Conservation (phyloP, 2,329 filamentous ascomycete species). For the Leptosphaerulina australis region DNA sequence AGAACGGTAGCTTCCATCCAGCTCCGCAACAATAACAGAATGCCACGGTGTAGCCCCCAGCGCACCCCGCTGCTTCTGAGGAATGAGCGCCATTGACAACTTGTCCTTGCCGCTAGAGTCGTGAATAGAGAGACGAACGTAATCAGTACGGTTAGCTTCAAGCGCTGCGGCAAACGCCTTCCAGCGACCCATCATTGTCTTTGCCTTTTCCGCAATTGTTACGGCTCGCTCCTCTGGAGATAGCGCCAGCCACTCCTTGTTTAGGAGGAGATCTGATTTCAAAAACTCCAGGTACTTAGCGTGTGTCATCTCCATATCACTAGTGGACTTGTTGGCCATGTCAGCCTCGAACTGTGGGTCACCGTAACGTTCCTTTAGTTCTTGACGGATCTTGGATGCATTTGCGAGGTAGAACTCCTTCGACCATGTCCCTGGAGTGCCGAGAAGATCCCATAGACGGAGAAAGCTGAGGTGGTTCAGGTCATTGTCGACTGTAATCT, state of each 20-base stretch:
- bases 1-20: conserved; percentile 30
- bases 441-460: conserved; percentile 29
- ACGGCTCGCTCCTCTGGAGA: conserved; percentile 25
- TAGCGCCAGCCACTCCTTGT: conserved; percentile 24
- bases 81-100: conserved; percentile 38
- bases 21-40: conserved; percentile 26
- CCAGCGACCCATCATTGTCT: conserved; percentile 41
- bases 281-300: conserved; percentile 38
- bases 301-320: conserved; percentile 38
- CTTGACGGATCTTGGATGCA: conserved; percentile 33
- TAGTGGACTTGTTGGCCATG: conserved; percentile 37
- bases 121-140: conserved; percentile 42
- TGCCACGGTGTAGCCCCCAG: conserved; percentile 39
- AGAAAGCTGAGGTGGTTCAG: conserved; percentile 29
- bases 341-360: conserved; percentile 37
- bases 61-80: conserved; percentile 26
- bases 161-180: conserved; percentile 36
- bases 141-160: conserved; percentile 26
- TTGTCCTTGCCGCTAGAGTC: conserved; percentile 40
- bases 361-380: conserved; percentile 31
- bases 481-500: conserved; percentile 23
- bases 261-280: conserved; percentile 29
- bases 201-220: conserved; percentile 34
- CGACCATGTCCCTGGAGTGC: conserved; percentile 24
- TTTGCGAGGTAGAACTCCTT: conserved; percentile 33